phyloP scores from a whole-genome alignment of 345 rosid genomes.

The Eutrema heterophyllum region DNA sequence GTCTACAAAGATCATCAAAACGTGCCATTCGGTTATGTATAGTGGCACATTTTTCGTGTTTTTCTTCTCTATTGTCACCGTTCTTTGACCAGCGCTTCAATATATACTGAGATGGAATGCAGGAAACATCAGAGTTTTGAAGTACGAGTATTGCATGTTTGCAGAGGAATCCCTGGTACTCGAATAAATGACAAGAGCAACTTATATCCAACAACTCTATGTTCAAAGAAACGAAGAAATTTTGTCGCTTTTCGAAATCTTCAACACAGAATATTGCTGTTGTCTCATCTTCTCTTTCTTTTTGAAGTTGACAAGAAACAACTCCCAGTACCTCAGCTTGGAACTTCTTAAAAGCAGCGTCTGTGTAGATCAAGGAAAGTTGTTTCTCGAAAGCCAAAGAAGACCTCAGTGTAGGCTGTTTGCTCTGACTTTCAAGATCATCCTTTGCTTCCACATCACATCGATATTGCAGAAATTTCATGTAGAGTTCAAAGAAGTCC shows the following conservation, averaged over 20 bases:
- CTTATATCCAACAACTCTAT: constrained; percentile 29
- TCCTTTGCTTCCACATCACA: constrained; percentile 39
- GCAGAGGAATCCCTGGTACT: constrained; percentile 45
- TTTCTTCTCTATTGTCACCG: constrained; percentile 30
- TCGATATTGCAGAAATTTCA: constrained; percentile 33
- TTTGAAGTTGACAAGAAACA: constrained; percentile 45
- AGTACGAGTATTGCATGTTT: constrained; percentile 45
- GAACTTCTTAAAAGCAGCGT: constrained; percentile 47
- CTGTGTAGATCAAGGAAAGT: constrained; percentile 40
- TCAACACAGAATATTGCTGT: constrained; percentile 34
- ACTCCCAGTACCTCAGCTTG: constrained; percentile 50
- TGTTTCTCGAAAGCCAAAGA: constrained; percentile 45
- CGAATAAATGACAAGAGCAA: constrained; percentile 44
- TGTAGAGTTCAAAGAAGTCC: constrained; percentile 40
- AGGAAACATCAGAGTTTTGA: constrained; percentile 38
- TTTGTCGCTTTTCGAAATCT: constrained; percentile 41
- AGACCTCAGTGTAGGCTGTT: constrained; percentile 40
- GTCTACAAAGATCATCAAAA: constrained; percentile 40
- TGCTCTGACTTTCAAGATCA: constrained; percentile 42
- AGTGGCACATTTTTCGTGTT: constrained; percentile 12
- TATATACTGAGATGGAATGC: constrained; percentile 41
- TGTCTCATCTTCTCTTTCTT: constrained; percentile 36
- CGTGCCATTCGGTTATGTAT: constrained; percentile 33
- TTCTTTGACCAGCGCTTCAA: constrained; percentile 37
- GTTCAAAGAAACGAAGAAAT: constrained; percentile 38